Evolutionary conservation across 2,329 filamentous ascomycete species (phyloP).

Genomic region (Cladosporium sp.): DNA sequence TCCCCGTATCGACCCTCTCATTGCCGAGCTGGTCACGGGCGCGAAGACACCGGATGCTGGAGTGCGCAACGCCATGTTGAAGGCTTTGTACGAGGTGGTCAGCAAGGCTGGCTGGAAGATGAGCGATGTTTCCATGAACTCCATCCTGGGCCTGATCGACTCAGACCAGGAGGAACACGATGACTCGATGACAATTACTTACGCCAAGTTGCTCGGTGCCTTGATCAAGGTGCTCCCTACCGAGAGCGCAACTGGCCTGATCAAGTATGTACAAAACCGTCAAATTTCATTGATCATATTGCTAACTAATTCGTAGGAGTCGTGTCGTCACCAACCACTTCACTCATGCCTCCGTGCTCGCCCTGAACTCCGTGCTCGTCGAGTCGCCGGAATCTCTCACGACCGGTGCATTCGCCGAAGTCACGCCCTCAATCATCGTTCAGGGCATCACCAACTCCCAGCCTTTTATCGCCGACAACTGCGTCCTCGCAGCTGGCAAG

Average conservation of each 20-base stretch:
- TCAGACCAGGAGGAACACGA: constrained; percentile 67
- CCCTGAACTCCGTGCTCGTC: constrained; percentile 79
- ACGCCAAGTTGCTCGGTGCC: constrained; percentile 82
- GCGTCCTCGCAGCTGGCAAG: constrained; percentile 83
- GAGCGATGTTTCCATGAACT: constrained; percentile 79
- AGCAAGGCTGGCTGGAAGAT: constrained; percentile 92
- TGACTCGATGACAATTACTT: constrained; percentile 74
- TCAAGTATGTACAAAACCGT: constrained; percentile 42
- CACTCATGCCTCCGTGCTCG: constrained; percentile 72
- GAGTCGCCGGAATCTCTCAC: constrained; percentile 69
- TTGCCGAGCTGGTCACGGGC: constrained; percentile 87
- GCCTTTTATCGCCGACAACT: constrained; percentile 69
- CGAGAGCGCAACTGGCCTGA: constrained; percentile 57
- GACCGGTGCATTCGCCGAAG: constrained; percentile 61
- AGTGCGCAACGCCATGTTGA: constrained; percentile 92
- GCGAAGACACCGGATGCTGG: constrained; percentile 83
- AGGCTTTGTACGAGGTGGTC: constrained; percentile 91
- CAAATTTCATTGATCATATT: background rate
- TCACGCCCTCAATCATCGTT: constrained; percentile 69
- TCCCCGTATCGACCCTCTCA: constrained; percentile 88
- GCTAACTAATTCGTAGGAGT: constrained; percentile 34
- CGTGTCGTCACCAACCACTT: constrained; percentile 73
- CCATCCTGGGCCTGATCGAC: constrained; percentile 86
- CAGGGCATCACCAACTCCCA: constrained; percentile 69
- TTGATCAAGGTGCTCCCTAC: constrained; percentile 78